Evolutionary conservation across 768 basidiomycete genomes (phyloP), one percentile per base, ranked within the genome.

Genomic region (Trametes villosa): DNA sequence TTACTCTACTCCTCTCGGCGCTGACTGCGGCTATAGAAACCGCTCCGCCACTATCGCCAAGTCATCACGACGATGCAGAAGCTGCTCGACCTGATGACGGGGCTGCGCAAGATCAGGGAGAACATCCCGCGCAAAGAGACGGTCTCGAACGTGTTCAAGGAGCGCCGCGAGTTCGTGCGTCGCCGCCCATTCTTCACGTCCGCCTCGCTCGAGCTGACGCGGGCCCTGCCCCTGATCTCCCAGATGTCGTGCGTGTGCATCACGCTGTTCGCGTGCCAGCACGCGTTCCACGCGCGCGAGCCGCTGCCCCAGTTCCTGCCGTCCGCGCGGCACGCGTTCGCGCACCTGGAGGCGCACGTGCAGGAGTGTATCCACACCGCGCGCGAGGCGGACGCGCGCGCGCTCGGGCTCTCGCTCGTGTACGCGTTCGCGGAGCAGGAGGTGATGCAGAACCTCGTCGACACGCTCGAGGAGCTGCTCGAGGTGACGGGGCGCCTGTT

Each of bases 251-350:
- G 77, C 63, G 69, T 82, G 9, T 82, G 78, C 67, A 70, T 83
- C 51, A 73, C 74, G 2, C 70, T 83, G n/a, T 83, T 80, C 57
- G 80, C 79, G 3, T 77, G 77, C 58, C 81, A 83, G 60, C 77
- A 81, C 31, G 80, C 78, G 3, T 82, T 83, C 67, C 69, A 75
- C 4, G 76, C 76, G 6, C 75, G 78, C 29, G 79, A 80, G 57
- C 77, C 79, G 13, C 71, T 83, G 18, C 81, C 82, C 0, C 81
- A 83, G 57, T 82, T 81, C 59, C 72, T 83, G 9, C 82, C 82
- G 3, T 82, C 79, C 4, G 69, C 77, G 7, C 71, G 77, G 9
- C 72, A 76, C 60, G 80, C 81, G 26, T 66, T 78, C n/a, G 61
- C 65, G 11, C 66, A 57, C 11, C 73, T 83, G 2, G 72, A 75